Percentiles rank a stretch among this genome's conserved stretches.
phyloP scores from a whole-genome alignment of 106 monocot species.

The Apostasia ramifera region DNA sequence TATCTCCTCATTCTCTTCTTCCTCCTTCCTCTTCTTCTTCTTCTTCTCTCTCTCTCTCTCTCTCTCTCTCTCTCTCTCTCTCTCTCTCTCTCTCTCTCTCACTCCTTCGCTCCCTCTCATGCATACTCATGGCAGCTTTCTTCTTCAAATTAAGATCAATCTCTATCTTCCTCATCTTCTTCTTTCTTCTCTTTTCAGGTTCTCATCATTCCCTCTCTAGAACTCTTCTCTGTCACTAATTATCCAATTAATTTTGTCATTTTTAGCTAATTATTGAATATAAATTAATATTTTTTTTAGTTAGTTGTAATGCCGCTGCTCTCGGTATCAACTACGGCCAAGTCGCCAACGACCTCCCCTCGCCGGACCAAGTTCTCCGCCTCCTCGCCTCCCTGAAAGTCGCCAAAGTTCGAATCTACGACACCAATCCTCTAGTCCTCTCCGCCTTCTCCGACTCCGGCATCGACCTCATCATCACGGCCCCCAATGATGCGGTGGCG shows the following conservation, averaged over 20 bases:
- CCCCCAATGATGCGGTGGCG: constrained; percentile 48
- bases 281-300: not conserved
- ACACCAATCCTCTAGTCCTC: constrained; percentile 60
- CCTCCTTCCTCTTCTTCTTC: constrained; percentile 3
- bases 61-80: constrained; percentile 17
- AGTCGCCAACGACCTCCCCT: constrained; percentile 66
- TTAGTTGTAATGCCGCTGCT: not conserved
- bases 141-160: constrained; percentile 8
- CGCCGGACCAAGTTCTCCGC: constrained; percentile 33
- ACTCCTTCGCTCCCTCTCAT: constrained; percentile 7
- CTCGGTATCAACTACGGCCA: constrained; percentile 81
- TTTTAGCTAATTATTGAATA: not conserved
- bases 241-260: not conserved
- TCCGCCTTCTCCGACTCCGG: constrained; percentile 51
- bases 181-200: constrained; percentile 51
- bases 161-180: constrained; percentile 20
- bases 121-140: constrained; percentile 10
- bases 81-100: constrained; percentile 7
- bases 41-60: not conserved
- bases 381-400: constrained; percentile 47
- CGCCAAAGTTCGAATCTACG: constrained; percentile 60
- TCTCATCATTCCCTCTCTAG: not conserved
- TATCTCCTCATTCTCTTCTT: not conserved
- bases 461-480: constrained; percentile 59
- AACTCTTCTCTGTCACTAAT: not conserved